A percentile compares a stretch with the other conserved stretches of the same genome.
phyloP scores from a whole-genome alignment of 169 alveolate species.

The Plasmodium sp. region DNA sequence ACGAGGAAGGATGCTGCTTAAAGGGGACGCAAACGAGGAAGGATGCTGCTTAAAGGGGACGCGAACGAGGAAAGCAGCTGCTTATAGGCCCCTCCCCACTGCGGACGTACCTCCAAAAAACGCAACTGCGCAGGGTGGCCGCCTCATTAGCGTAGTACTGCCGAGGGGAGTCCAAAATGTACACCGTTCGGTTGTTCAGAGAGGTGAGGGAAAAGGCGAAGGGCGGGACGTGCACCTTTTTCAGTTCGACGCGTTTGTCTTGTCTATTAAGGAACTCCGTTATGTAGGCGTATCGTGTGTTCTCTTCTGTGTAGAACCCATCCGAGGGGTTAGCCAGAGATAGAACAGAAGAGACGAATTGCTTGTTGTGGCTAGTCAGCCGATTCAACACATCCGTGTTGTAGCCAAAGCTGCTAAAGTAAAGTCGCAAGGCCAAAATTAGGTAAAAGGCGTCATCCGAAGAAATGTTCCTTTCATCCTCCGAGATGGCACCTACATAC shows the following conservation, averaged over 20 bases:
- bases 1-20: too few relatives aligned
- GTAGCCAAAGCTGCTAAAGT: conserved; percentile 5
- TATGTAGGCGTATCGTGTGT: neutral
- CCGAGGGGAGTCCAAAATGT: conserved; percentile 5
- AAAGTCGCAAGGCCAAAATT: conserved; percentile 11
- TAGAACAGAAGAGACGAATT: conserved; percentile 13
- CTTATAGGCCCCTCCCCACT: neutral
- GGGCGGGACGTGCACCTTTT: neutral
- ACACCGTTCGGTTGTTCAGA: conserved; percentile 6
- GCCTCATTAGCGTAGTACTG: conserved; percentile 18
- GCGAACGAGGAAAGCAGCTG: neutral
- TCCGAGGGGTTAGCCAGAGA: neutral
- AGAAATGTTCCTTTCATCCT: conserved; percentile 52
- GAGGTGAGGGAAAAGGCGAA: conserved; percentile 11
- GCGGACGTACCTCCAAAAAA: conserved; percentile 8
- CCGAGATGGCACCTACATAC: conserved; percentile 33
- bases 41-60: neutral
- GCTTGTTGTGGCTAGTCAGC: conserved; percentile 1
- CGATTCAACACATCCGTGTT: neutral
- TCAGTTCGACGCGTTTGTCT: conserved; percentile 8
- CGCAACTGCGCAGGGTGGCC: conserved; percentile 13
- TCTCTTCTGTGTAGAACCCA: neutral
- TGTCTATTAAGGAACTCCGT: conserved; percentile 15
- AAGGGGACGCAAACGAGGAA: too few relatives aligned
- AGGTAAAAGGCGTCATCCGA: conserved; percentile 12